Conservation (phyloP, 768 basidiomycete genomes). For the Phlebiopsis gigantea region DNA sequence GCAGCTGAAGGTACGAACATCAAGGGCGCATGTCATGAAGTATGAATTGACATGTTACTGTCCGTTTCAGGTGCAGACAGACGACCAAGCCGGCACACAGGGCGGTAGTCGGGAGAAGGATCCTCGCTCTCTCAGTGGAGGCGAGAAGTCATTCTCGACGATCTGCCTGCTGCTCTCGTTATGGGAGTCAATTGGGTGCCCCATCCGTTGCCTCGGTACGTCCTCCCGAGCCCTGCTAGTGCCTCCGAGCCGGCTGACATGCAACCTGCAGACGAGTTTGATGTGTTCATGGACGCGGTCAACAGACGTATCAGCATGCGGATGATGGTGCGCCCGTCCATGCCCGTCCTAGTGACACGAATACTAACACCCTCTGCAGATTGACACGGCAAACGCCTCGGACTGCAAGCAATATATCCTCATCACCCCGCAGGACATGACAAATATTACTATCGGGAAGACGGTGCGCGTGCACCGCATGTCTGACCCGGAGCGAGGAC, state of each 20-base stretch:
- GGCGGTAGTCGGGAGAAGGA: slow-evolving; percentile 61
- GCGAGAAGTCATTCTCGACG: slow-evolving; percentile 96
- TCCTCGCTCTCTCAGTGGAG: slow-evolving; percentile 82
- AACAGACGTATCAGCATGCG: slow-evolving; percentile 91
- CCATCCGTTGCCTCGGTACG: slow-evolving; percentile 84
- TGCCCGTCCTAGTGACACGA: background rate
- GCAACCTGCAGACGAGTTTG: slow-evolving; percentile 75
- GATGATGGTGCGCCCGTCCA: slow-evolving; percentile 67
- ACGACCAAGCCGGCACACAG: slow-evolving; percentile 66
- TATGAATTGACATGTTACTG: background rate
- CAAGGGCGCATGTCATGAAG: background rate
- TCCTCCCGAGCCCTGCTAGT: background rate
- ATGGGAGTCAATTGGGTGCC: slow-evolving; percentile 95
- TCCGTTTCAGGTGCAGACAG: slow-evolving; percentile 64
- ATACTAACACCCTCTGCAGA: slow-evolving; percentile 36
- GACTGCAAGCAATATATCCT: slow-evolving; percentile 91
- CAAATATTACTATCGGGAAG: slow-evolving; percentile 58
- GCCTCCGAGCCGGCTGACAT: slow-evolving; percentile 4
- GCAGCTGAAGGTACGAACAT: slow-evolving; percentile 49
- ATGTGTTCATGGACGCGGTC: slow-evolving; percentile 96
- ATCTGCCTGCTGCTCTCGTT: slow-evolving; percentile 90
- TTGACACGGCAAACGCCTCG: slow-evolving; percentile 83
- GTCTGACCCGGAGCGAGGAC: slow-evolving; percentile 73
- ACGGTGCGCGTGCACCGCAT: slow-evolving; percentile 74
- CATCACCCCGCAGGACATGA: slow-evolving; percentile 95